Base-by-base conservation (phyloP, 1,284 basidiomycete species). In the Rhodotorula sp. region DNA sequence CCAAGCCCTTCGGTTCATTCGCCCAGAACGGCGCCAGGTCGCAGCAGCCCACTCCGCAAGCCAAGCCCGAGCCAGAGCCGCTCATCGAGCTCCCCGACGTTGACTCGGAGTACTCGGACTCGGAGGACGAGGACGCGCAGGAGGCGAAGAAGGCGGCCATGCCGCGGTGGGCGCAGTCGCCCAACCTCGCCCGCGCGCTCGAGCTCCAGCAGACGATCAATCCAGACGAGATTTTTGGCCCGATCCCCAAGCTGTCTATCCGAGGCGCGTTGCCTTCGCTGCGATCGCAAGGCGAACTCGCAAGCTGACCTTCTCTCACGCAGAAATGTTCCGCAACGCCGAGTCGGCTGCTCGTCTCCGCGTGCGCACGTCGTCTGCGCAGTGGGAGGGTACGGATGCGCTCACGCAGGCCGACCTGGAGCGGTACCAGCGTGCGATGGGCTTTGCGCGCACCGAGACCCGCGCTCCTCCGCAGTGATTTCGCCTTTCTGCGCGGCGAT, bases 51-150 rank as follows among this genome's bases (percentile, higher is more conserved):
- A 40, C 57, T 8, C 65, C 66, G 2, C 50, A 57, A 75, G 82
- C 83, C 71, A 80, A 60, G 28, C 51, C 51, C 28, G 51, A n/a
- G n/a, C 78, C 75, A 72, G 84, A 79, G 79, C 86, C 78, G 73
- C 94, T 93, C 74, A 62, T 69, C 44, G 91, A 92, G 76, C 83
- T 97, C 47, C 93, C 94, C 0, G 94, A 96, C 66, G 92, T 95
- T 77, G 89, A 92, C 74, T 93, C 90, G 80, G 94, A 96, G 81
- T 96, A 96, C 80, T 95, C 92, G 5, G 90, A 96, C 80, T 94
- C 92, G 7, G 94, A 93, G 59, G 93, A 93, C 58, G 91, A 93
- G 78, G 55, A 18, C 24, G 86, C 87, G 76, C 86, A 89, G 30
- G 84, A 84, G 58, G 83, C 85, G 68, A 87, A 87, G 44, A 88